Conservation (phyloP, 257 asterid genomes). For the Parsonsia alboflavescens region DNA sequence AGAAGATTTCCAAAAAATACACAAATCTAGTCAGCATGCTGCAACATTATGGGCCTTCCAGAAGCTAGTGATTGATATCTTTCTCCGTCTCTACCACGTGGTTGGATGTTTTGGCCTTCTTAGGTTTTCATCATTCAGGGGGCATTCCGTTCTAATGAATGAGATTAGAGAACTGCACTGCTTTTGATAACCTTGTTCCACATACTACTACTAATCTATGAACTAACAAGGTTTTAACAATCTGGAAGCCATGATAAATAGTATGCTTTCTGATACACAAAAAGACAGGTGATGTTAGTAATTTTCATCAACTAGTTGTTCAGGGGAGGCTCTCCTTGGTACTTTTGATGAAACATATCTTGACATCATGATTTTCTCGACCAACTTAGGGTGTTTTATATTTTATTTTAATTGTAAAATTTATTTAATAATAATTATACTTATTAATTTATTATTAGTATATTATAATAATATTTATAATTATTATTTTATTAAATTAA, state of each 20-base stretch:
- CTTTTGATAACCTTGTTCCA: not conserved
- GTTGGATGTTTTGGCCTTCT: not conserved
- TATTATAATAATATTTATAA: too few species aligned
- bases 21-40: not conserved
- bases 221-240: not conserved
- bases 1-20: not conserved
- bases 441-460: too few species aligned
- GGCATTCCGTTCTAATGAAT: not conserved
- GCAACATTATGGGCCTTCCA: not conserved
- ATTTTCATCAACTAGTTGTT: not conserved
- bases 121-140: not conserved
- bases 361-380: not conserved
- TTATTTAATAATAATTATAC: too few species aligned
- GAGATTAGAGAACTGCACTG: not conserved
- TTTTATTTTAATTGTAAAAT: too few species aligned
- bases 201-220: not conserved
- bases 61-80: not conserved
- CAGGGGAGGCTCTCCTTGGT: not conserved
- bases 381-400: not conserved
- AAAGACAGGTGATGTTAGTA: not conserved
- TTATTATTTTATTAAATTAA: too few species aligned
- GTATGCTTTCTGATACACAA: not conserved
- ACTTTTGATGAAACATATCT: not conserved
- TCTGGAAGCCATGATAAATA: not conserved
- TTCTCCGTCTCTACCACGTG: not conserved